Evolutionary conservation across 2,329 filamentous ascomycete genomes (phyloP).

Genomic region (Botryotinia convoluta): DNA sequence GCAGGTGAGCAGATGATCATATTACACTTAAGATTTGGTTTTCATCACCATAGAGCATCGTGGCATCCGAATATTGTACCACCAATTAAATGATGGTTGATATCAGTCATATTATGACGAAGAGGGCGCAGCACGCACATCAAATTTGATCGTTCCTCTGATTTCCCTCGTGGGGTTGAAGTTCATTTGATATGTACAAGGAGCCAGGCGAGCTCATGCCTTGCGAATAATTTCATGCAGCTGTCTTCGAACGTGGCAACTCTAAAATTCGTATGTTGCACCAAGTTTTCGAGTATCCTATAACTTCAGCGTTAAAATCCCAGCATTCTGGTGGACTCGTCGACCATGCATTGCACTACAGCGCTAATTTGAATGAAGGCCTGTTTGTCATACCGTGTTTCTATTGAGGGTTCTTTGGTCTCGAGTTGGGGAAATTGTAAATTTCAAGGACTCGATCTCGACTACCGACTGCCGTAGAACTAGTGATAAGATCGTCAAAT

Average conservation of each 20-base stretch:
- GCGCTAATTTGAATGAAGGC: neutral
- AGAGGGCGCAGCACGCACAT: constrained; percentile 8
- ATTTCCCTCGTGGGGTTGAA: constrained; percentile 7
- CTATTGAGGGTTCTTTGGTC: neutral
- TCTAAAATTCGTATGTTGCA: constrained; percentile 18
- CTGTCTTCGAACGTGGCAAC: constrained; percentile 22
- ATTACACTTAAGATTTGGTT: constrained; percentile 1
- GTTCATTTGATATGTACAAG: neutral
- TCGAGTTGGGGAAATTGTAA: neutral
- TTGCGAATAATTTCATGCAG: constrained; percentile 21
- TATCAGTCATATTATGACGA: constrained; percentile 20
- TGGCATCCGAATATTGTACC: constrained; percentile 8
- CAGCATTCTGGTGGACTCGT: constrained; percentile 6
- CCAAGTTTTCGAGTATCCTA: neutral
- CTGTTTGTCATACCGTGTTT: neutral
- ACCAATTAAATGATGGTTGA: neutral
- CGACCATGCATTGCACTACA: constrained; percentile 10
- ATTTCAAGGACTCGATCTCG: neutral
- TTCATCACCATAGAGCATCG: constrained; percentile 9
- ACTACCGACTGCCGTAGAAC: constrained; percentile 3
- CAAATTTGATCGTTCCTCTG: neutral
- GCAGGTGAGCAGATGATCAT: constrained; percentile 28
- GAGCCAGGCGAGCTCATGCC: neutral
- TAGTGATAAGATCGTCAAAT: neutral
- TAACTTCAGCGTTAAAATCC: neutral